Evolutionary conservation across 768 basidiomycete species (phyloP).

Genomic region (Tylopilus intermedius): DNA sequence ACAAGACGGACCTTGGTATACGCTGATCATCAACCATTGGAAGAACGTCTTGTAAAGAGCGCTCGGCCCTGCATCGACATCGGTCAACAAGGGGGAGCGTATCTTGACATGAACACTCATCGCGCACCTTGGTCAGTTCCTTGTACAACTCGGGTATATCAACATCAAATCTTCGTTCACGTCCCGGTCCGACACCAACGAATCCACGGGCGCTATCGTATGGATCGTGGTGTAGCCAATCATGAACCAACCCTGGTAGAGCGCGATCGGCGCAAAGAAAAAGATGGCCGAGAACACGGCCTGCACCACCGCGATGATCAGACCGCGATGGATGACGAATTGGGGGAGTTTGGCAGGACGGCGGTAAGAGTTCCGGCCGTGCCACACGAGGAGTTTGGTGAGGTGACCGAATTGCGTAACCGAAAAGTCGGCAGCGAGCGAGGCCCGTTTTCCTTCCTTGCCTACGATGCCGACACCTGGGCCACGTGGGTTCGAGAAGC

Average conservation of each 20-base stretch:
- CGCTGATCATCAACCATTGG: conserved; percentile 93
- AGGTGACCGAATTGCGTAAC: conserved; percentile 95
- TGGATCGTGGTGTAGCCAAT: conserved; percentile 94
- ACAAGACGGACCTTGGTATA: conserved; percentile 77
- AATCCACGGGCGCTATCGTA: conserved; percentile 98
- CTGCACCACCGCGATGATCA: conserved; percentile 98
- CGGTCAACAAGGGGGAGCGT: no score
- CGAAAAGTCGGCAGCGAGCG: conserved; percentile 97
- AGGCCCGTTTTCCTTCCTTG: conserved; percentile 98
- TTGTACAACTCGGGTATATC: conserved; percentile 95
- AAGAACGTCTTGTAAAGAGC: conserved; percentile 97
- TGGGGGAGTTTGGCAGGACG: conserved; percentile 97
- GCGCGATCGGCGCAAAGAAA: conserved; percentile 91
- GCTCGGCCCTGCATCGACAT: conserved; percentile 69
- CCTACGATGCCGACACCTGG: conserved; percentile 95
- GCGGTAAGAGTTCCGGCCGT: conserved; percentile 97
- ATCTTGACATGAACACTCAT: no score
- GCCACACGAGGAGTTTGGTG: conserved; percentile 96
- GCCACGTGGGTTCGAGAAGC: not conserved
- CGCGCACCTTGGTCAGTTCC: conserved; percentile 83
- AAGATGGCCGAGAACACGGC: conserved; percentile 93
- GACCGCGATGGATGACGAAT: conserved; percentile 95
- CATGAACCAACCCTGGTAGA: conserved; percentile 98
- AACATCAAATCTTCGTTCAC: conserved; percentile 94
- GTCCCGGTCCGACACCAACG: conserved; percentile 90